Evolutionary conservation across 495 filamentous ascomycete genomes (phyloP).

Genomic region (Hypoxylon crocopeplum): DNA sequence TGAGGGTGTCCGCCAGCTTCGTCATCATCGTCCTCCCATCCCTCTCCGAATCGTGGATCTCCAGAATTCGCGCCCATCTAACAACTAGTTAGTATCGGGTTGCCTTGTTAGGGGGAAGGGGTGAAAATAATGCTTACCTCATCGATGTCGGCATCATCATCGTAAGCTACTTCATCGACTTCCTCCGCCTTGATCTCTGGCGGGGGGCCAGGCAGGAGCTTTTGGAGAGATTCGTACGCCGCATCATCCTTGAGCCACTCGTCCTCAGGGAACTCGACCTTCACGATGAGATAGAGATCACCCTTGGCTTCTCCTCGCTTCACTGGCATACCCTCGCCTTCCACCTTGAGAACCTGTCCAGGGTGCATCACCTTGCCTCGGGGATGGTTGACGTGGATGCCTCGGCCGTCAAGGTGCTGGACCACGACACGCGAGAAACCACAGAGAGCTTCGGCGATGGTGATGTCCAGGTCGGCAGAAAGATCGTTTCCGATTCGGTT

Average conservation of each 20-base stretch:
- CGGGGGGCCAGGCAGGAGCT: slow-evolving; percentile 71
- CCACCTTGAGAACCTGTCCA: slow-evolving; percentile 80
- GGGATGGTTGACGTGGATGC: slow-evolving; percentile 79
- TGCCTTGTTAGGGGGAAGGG: slow-evolving; percentile 7
- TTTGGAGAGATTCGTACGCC: slow-evolving; percentile 69
- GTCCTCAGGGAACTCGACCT: slow-evolving; percentile 87
- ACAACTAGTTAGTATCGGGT: slow-evolving; percentile 37
- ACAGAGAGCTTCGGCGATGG: slow-evolving; percentile 80
- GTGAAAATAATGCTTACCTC: slow-evolving; percentile 60
- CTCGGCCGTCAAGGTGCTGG: slow-evolving; percentile 92
- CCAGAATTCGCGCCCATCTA: slow-evolving; percentile 68
- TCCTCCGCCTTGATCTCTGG: slow-evolving; percentile 69
- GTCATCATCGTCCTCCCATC: slow-evolving; percentile 79
- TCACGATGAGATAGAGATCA: slow-evolving; percentile 85
- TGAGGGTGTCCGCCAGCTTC: slow-evolving; percentile 64
- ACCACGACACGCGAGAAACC: slow-evolving; percentile 91
- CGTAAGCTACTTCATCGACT: slow-evolving; percentile 86
- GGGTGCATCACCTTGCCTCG: slow-evolving; percentile 79
- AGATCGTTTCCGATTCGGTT: slow-evolving; percentile 83
- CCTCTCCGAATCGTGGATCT: slow-evolving; percentile 71
- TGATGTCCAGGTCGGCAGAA: slow-evolving; percentile 77
- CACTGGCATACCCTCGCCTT: slow-evolving; percentile 90
- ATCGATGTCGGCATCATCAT: slow-evolving; percentile 79
- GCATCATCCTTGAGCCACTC: slow-evolving; percentile 78
- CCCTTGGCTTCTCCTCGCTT: slow-evolving; percentile 85